phyloP scores from a whole-genome alignment of 106 monocot species.

The Hemerocallis citrina region DNA sequence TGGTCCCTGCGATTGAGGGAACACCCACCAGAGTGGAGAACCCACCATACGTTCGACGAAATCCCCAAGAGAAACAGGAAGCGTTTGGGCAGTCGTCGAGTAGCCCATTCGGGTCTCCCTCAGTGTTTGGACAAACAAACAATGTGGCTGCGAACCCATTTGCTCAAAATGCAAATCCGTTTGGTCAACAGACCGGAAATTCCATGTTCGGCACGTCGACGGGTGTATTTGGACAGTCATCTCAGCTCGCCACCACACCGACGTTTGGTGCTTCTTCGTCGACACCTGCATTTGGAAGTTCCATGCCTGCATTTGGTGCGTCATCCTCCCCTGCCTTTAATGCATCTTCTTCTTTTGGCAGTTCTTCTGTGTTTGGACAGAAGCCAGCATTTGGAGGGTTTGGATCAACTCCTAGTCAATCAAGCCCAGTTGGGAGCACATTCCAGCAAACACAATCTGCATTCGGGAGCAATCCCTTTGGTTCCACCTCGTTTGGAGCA shows the following conservation, averaged over 20 bases:
- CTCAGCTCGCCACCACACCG: conserved; percentile 28
- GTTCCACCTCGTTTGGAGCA: conserved; percentile 62
- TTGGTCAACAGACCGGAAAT: conserved; percentile 54
- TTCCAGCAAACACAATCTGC: conserved; percentile 83
- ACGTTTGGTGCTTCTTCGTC: conserved; percentile 62
- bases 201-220: conserved; percentile 77
- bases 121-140: conserved; percentile 66
- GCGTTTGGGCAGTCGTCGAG: conserved; percentile 80
- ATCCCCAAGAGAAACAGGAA: too few relatives aligned
- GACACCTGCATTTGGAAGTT: too few relatives aligned
- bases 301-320: conserved; percentile 58
- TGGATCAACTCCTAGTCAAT: conserved; percentile 63
- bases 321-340: conserved; percentile 60
- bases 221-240: conserved; percentile 75
- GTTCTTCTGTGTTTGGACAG: conserved; percentile 71
- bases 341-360: conserved; percentile 57
- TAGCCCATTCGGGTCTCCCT: conserved; percentile 59
- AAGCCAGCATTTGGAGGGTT: conserved; percentile 76
- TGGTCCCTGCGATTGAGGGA: too few relatives aligned
- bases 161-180: conserved; percentile 49
- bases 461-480: conserved; percentile 71
- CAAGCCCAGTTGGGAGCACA: conserved; percentile 67
- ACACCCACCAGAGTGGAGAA: too few relatives aligned
- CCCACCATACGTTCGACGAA: too few relatives aligned
- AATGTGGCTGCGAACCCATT: too few relatives aligned